Evolutionary conservation across 1,284 basidiomycete genomes (phyloP).

Genomic region (Puccinia novopanici): DNA sequence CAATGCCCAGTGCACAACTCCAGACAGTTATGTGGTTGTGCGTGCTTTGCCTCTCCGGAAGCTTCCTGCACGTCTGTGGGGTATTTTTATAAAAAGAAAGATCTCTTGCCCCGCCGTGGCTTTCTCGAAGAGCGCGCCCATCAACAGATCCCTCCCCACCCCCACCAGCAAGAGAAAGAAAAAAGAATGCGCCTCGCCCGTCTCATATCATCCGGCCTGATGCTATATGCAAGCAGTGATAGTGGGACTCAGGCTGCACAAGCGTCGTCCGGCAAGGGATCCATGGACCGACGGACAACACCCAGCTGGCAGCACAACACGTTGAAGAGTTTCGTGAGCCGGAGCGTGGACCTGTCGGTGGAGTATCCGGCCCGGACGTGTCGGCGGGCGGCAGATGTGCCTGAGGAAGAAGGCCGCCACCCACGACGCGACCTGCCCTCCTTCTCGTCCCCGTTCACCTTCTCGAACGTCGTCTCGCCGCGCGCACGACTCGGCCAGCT

Average conservation of each 20-base stretch:
- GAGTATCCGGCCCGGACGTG: conserved; percentile 23
- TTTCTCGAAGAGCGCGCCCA: no score
- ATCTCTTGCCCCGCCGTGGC: no score
- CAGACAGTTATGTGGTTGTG: not conserved
- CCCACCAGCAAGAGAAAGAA: not conserved
- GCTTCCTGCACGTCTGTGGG: no score
- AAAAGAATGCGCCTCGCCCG: not conserved
- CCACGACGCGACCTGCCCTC: conserved; percentile 8
- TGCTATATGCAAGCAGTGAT: not conserved
- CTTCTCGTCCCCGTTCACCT: conserved; percentile 18
- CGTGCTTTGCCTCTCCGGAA: no score
- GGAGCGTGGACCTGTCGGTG: not conserved
- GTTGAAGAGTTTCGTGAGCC: not conserved
- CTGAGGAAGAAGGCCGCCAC: not conserved
- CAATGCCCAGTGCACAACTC: not conserved
- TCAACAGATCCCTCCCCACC: no score
- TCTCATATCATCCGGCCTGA: not conserved
- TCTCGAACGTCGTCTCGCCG: conserved; percentile 25
- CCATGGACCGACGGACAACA: conserved; percentile 1
- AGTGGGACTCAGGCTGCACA: not conserved
- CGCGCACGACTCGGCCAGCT: conserved; percentile 26
- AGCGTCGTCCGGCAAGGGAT: not conserved
- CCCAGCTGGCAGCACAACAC: not conserved
- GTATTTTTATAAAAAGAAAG: no score
- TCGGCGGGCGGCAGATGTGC: not conserved